Percentiles rank a stretch among this genome's conserved stretches.
Conservation (phyloP, 257 asterid genomes). For the Handroanthus guayacan region DNA sequence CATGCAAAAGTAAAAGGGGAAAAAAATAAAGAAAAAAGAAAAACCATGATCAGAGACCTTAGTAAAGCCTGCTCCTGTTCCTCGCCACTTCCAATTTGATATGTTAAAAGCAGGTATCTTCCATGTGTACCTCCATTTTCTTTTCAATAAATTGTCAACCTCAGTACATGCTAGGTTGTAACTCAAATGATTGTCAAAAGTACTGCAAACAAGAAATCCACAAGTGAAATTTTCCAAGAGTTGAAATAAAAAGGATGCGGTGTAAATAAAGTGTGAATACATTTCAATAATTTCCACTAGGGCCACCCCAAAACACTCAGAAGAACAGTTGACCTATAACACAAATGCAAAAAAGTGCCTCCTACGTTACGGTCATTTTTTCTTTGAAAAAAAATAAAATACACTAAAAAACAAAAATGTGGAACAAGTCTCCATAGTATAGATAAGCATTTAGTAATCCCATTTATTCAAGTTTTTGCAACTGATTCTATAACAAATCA, state of each 20-base stretch:
- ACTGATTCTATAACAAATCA: conserved; percentile 16
- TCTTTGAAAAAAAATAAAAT: neutral
- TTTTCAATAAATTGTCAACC: conserved; percentile 52
- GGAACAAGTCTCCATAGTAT: neutral
- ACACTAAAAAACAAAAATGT: neutral
- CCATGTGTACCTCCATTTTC: conserved; percentile 84
- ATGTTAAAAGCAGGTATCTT: conserved; percentile 64
- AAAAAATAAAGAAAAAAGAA: conserved; percentile 3
- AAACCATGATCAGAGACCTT: conserved; percentile 55
- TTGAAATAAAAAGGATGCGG: conserved; percentile 24
- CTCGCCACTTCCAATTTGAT: conserved; percentile 82
- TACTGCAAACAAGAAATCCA: conserved; percentile 54
- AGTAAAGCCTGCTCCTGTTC: conserved; percentile 72
- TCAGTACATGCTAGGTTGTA: conserved; percentile 62
- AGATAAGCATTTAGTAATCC: neutral
- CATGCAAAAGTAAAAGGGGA: conserved; percentile 24
- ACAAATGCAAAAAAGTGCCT: conserved; percentile 5
- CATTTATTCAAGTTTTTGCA: neutral
- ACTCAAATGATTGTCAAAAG: conserved; percentile 68
- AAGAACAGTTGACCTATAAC: conserved; percentile 24
- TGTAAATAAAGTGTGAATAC: neutral
- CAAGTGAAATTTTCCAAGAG: conserved; percentile 7
- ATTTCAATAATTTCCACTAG: conserved; percentile 1
- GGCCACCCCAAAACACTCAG: conserved; percentile 20
- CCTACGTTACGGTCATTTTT: neutral